Conservation (phyloP, 1,139 yeast genomes). For the Taiozyma sp. region DNA sequence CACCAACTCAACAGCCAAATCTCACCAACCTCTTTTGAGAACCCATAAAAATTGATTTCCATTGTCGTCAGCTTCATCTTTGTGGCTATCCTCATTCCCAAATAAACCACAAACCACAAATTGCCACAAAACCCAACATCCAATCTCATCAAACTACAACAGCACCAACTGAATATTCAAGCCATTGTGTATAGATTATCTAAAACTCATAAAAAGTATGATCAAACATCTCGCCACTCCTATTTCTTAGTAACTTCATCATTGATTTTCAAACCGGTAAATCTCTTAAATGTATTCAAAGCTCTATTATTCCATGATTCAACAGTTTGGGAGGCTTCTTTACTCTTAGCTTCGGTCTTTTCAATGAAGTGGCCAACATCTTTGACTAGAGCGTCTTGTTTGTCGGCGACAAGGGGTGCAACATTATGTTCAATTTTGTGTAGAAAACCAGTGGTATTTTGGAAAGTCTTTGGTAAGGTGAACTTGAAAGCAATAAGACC, state of each 20-base stretch:
- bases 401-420: conserved; percentile 63
- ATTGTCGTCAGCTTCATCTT: not conserved
- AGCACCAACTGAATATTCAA: not conserved
- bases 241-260: conserved; percentile 49
- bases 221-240: not conserved
- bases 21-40: not conserved
- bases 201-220: not conserved
- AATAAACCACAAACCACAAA: not conserved
- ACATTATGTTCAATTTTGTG: conserved; percentile 64
- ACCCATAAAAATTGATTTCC: not conserved
- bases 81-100: not conserved
- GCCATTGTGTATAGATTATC: not conserved
- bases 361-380: conserved; percentile 37
- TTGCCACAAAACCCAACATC: not conserved
- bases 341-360: conserved; percentile 35
- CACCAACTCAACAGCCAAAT: not conserved
- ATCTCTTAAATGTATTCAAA: conserved; percentile 47
- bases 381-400: conserved; percentile 51
- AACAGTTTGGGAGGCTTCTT: conserved; percentile 30
- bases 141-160: not conserved
- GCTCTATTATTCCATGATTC: conserved; percentile 38
- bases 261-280: conserved; percentile 67
- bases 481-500: conserved; percentile 70
- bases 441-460: conserved; percentile 54
- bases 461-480: conserved; percentile 75